Conservation (phyloP, 306 rosid genomes). For the Abrus pulchellus region DNA sequence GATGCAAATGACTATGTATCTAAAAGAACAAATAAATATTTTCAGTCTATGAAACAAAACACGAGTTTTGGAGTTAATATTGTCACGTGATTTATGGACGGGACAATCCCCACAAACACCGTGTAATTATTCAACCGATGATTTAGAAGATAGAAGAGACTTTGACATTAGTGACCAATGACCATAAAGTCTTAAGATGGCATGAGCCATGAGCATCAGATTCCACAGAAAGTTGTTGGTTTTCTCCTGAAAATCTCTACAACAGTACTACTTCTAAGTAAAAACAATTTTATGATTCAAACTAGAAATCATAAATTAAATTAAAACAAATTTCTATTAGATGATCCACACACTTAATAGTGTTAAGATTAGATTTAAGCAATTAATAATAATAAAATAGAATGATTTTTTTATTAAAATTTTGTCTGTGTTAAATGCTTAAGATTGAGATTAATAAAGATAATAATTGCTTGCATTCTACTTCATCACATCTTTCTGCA, state of each 20-base stretch:
- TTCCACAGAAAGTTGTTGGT: background rate
- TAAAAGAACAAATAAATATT: background rate
- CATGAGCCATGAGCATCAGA: background rate
- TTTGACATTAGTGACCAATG: constrained; percentile 2
- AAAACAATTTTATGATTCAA: no score
- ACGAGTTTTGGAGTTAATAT: background rate
- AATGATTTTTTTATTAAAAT: no score
- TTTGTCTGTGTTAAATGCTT: no score
- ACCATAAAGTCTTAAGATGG: background rate
- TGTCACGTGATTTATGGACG: background rate
- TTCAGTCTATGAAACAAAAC: background rate
- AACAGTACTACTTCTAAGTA: background rate
- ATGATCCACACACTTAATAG: no score
- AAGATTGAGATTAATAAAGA: no score
- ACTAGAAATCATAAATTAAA: no score
- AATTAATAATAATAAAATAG: no score
- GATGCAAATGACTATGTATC: background rate
- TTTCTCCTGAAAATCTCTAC: background rate
- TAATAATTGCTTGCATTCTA: background rate
- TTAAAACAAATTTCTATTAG: no score
- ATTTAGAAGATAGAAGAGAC: background rate
- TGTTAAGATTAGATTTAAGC: no score
- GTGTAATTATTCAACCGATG: background rate
- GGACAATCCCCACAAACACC: background rate
- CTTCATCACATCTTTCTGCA: background rate